Evolutionary conservation across 352 stramenopile genomes (phyloP).

Genomic region (Salisapilia sapeloensis): DNA sequence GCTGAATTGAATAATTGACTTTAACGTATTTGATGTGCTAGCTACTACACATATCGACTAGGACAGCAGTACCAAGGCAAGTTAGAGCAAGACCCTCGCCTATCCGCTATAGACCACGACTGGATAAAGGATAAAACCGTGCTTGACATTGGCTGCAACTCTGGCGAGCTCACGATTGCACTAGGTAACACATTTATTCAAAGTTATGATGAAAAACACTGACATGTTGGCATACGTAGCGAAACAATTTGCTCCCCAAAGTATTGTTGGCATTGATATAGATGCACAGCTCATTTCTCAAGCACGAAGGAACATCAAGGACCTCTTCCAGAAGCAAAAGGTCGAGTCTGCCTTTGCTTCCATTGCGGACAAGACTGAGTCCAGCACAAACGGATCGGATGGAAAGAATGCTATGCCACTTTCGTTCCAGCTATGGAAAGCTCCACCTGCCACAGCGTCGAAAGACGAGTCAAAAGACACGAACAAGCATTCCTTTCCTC

Average conservation of each 20-base stretch:
- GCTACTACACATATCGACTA: constrained; percentile 65
- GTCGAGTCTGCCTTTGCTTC: constrained; percentile 32
- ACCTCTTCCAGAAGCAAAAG: constrained; percentile 35
- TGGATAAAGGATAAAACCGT: constrained; percentile 53
- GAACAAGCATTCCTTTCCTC: constrained; percentile 23
- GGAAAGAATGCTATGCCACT: constrained; percentile 15
- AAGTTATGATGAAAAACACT: background rate
- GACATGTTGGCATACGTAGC: constrained; percentile 6
- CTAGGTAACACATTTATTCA: constrained; percentile 16
- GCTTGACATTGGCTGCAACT: constrained; percentile 72
- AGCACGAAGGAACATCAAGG: constrained; percentile 39
- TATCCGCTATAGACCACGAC: constrained; percentile 27
- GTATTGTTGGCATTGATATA: constrained; percentile 54
- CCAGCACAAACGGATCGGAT: background rate
- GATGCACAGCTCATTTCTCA: constrained; percentile 43
- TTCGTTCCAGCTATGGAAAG: constrained; percentile 56
- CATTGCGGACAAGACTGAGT: constrained; percentile 7
- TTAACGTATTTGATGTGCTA: constrained; percentile 4
- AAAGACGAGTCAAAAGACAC: background rate
- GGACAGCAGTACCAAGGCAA: constrained; percentile 28
- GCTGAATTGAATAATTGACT: background rate
- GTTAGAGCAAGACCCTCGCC: constrained; percentile 35
- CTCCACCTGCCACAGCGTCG: constrained; percentile 6
- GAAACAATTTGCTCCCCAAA: constrained; percentile 26
- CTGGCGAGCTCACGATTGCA: constrained; percentile 54